Evolutionary conservation across 352 stramenopile genomes (phyloP).

Genomic region (Elongisporangium undulatum): DNA sequence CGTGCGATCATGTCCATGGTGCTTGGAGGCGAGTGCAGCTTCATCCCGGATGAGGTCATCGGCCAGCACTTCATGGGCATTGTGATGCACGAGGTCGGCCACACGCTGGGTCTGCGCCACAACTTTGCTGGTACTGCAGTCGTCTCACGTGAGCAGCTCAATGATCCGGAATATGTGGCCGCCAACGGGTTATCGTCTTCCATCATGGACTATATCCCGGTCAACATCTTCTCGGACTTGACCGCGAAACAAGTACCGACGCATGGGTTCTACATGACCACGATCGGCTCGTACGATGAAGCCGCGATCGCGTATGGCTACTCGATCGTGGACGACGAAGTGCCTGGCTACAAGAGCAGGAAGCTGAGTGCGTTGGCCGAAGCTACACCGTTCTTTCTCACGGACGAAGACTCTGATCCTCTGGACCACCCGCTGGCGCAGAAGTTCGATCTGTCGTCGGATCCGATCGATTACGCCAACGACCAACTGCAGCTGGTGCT

Average conservation of each 20-base stretch:
- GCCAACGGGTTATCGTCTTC: constrained; percentile 52
- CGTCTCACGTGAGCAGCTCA: constrained; percentile 50
- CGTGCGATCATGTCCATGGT: constrained; percentile 31
- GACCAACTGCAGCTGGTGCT: constrained; percentile 52
- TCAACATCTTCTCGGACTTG: constrained; percentile 80
- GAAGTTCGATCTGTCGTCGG: constrained; percentile 51
- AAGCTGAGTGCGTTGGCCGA: constrained; percentile 34
- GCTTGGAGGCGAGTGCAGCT: constrained; percentile 14
- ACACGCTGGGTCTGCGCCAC: constrained; percentile 83
- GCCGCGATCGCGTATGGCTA: constrained; percentile 87
- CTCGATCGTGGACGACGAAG: constrained; percentile 31
- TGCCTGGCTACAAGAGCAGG: constrained; percentile 37
- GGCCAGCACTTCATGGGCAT: constrained; percentile 66
- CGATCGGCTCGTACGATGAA: constrained; percentile 72
- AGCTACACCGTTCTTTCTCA: constrained; percentile 52
- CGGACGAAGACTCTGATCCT: constrained; percentile 44
- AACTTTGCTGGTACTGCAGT: constrained; percentile 75
- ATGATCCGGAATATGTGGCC: constrained; percentile 40
- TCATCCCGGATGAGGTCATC: constrained; percentile 55
- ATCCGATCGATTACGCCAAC: constrained; percentile 49
- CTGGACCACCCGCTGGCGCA: constrained; percentile 47
- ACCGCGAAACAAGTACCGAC: constrained; percentile 21
- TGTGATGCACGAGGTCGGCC: constrained; percentile 88
- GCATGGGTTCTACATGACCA: constrained; percentile 66
- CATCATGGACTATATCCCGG: constrained; percentile 87